These are phyloP conservation scores for Pleodorina starrii DNA, from an alignment of 139 green algal genomes.

Conservation along the genomic window DNA sequence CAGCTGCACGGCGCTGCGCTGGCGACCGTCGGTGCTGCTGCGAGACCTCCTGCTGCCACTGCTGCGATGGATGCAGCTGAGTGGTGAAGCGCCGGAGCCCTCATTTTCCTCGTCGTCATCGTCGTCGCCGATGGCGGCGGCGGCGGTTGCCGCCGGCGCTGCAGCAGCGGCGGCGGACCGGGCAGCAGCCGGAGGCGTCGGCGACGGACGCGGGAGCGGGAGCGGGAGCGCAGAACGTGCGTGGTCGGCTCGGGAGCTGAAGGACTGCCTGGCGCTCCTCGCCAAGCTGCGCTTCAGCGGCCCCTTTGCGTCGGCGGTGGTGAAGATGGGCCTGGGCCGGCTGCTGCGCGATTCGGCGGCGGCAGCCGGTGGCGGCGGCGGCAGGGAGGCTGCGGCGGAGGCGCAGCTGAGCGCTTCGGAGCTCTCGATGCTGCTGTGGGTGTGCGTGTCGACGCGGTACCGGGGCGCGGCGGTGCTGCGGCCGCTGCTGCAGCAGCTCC, in stretches of 20 bases:
- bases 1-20: neutral
- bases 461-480: constrained; percentile 6
- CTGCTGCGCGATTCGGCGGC: neutral
- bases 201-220: too few relatives aligned
- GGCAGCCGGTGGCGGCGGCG: neutral
- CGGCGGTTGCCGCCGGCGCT: neutral
- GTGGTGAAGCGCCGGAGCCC: neutral
- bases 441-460: constrained; percentile 29
- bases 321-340: constrained; percentile 20
- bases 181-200: too few relatives aligned
- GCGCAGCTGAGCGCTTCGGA: neutral
- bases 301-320: neutral
- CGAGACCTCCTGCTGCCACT: constrained; percentile 25
- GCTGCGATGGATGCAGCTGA: neutral
- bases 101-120: too few relatives aligned
- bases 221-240: too few relatives aligned
- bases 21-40: constrained; percentile 21
- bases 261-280: neutral
- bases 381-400: neutral
- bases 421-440: constrained; percentile 29
- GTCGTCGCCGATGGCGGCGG: neutral
- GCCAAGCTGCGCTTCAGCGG: neutral
- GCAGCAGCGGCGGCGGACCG: too few relatives aligned
- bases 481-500: constrained; percentile 26
- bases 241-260: neutral